Evolutionary conservation across 768 basidiomycete genomes (phyloP), one percentile per base, ranked within the genome.

Genomic region (Chalciporus piperatus): DNA sequence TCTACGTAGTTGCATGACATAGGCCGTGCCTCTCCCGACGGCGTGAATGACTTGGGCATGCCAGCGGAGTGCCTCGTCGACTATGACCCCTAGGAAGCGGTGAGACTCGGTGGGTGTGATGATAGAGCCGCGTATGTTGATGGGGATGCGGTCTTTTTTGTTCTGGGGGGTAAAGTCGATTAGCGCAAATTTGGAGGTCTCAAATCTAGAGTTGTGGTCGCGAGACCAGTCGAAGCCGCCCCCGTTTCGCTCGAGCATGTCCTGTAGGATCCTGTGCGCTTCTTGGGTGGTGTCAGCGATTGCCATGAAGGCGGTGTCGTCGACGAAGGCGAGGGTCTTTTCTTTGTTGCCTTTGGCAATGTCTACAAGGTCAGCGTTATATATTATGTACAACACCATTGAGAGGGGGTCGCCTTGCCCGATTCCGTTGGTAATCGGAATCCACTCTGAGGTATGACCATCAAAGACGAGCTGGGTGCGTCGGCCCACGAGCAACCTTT

Each of bases 351-450:
- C 9, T 2, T 46, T 48, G 0, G 67, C 51, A 0, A 44, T 16
- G 0, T 61, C 40, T 0, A 61, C 17, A 0, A 70, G 50, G 42
- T 59, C 51, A 0, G 69, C 9, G 45, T 72, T 74, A 56, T 68
- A 72, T 14, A 72, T 61, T 7, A 65, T 55, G 45, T 69, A 72
- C 0, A 67, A 45, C 1, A 71, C 51, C 40, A 65, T 64, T 0
- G 69, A 69, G 2, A 64, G 47, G 0, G 69, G 70, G 52, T 68
- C 63, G 0, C 73, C 73, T 51, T 74, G 70, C 2, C 66, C 65
- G 0, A 71, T 65, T 0, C 72, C 65, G 13, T 64, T 65, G 0
- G 16, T 54, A 4, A 58, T 48, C 0, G 52, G 45, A 0, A 52
- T 42, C 48, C 58, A 60, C 1, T 59, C 48, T 0, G 63, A 69